phyloP scores from a whole-genome alignment of 208 protist species.

The Trypanosoma scelopori region DNA sequence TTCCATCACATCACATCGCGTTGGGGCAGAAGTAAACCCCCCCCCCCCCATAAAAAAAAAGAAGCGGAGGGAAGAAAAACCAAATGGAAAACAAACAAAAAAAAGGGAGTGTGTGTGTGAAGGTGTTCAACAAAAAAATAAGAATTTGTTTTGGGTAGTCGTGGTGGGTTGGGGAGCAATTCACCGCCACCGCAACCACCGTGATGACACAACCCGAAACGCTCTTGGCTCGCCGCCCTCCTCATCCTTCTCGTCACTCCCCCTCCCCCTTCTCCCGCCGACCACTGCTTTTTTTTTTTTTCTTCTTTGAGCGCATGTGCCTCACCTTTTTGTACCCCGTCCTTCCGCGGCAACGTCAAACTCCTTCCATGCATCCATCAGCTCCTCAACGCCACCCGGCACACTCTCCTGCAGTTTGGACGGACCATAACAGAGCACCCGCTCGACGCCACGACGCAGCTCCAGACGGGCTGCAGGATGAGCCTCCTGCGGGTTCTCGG shows the following conservation, averaged over 20 bases:
- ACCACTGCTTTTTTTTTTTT: conserved; percentile 7
- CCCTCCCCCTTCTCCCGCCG: too few species aligned
- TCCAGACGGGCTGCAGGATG: conserved; percentile 64
- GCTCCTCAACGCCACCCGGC: conserved; percentile 46
- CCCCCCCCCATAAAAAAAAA: too few species aligned
- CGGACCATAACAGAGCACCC: conserved; percentile 54
- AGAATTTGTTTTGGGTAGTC: too few species aligned
- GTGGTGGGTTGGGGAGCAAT: too few species aligned
- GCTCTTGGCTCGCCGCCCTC: not conserved
- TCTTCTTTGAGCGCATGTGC: not conserved
- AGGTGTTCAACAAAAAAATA: too few species aligned
- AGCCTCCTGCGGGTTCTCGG: conserved; percentile 13
- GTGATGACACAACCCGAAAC: not conserved
- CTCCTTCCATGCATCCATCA: conserved; percentile 83
- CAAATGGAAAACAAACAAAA: not conserved
- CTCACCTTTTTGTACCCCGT: conserved; percentile 15
- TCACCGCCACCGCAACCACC: not conserved
- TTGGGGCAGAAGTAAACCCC: too few species aligned
- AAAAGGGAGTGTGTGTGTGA: too few species aligned
- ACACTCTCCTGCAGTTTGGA: conserved; percentile 36
- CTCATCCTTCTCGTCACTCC: not conserved
- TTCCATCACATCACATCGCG: not conserved
- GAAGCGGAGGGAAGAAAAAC: not conserved
- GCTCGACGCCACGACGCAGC: conserved; percentile 58
- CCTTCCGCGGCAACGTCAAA: conserved; percentile 42